Conservation (phyloP, 169 alveolate genomes). For the Eimeria sp. region DNA sequence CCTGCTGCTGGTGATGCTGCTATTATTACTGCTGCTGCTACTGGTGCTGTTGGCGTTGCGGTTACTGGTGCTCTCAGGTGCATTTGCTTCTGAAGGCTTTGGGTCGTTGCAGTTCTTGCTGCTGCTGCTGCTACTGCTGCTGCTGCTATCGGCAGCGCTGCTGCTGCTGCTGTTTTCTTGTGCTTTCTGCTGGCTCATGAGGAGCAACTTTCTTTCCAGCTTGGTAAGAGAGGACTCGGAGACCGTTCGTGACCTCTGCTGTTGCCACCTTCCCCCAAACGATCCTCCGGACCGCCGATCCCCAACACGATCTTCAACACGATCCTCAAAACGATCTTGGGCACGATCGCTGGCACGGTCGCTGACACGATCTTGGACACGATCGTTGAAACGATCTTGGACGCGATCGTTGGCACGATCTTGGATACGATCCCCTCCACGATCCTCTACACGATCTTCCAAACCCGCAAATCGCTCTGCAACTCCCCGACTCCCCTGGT, state of each 20-base stretch:
- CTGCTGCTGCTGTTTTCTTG: not conserved
- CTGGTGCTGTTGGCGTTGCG: not conserved
- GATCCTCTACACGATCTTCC: not conserved
- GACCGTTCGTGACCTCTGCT: not conserved
- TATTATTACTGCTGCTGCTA: not conserved
- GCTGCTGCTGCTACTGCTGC: not conserved
- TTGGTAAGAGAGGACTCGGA: not conserved
- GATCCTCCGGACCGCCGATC: not conserved
- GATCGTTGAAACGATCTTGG: not conserved
- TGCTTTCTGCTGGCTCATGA: not conserved
- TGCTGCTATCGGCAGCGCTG: not conserved
- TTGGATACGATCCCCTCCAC: not conserved
- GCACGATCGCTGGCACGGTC: not conserved
- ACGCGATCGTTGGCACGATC: not conserved
- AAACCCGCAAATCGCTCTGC: not conserved
- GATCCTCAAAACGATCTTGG: not conserved
- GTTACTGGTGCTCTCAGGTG: not conserved
- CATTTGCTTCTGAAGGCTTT: not conserved
- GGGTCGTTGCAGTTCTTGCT: not conserved
- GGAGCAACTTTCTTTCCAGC: not conserved
- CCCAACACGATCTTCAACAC: not conserved
- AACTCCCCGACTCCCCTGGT: not conserved
- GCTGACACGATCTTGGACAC: not conserved
- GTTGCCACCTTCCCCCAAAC: not conserved
- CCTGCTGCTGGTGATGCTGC: constrained; percentile 1